Conservation (phyloP, 306 rosid genomes). For the Senna tora region DNA sequence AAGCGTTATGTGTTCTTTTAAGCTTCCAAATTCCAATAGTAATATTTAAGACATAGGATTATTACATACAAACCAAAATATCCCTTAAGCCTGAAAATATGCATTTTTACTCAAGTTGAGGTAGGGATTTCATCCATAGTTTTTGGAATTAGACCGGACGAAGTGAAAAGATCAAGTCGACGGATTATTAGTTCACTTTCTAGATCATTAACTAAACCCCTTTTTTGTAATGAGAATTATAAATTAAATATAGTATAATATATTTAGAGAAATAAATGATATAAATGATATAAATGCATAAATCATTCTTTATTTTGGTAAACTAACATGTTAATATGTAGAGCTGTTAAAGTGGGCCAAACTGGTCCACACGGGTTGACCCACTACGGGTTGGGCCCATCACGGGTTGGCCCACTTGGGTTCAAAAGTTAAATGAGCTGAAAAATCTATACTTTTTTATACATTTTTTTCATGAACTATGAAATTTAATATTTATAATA, state of each 20-base stretch:
- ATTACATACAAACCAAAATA: not conserved
- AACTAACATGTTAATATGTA: no score
- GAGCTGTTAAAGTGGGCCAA: no score
- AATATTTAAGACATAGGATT: not conserved
- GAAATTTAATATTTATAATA: no score
- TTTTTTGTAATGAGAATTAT: not conserved
- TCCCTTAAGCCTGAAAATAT: not conserved
- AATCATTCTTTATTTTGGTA: no score
- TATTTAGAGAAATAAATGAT: not conserved
- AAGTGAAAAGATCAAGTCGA: not conserved
- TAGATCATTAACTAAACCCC: not conserved
- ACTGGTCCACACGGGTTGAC: no score
- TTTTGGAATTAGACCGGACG: not conserved
- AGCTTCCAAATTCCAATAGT: not conserved
- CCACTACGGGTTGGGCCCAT: no score
- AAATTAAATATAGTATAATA: not conserved
- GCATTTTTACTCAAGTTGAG: not conserved
- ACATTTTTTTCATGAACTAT: no score
- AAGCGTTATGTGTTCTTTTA: not conserved
- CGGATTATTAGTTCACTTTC: not conserved
- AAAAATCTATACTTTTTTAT: no score
- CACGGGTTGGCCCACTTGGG: no score
- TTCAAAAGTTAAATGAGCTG: no score
- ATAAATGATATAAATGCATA: not conserved
- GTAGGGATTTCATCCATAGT: not conserved